Evolutionary conservation across 1,284 basidiomycete genomes (phyloP), one percentile per base, ranked within the genome.

Genomic region (Naganishia liquefaciens): DNA sequence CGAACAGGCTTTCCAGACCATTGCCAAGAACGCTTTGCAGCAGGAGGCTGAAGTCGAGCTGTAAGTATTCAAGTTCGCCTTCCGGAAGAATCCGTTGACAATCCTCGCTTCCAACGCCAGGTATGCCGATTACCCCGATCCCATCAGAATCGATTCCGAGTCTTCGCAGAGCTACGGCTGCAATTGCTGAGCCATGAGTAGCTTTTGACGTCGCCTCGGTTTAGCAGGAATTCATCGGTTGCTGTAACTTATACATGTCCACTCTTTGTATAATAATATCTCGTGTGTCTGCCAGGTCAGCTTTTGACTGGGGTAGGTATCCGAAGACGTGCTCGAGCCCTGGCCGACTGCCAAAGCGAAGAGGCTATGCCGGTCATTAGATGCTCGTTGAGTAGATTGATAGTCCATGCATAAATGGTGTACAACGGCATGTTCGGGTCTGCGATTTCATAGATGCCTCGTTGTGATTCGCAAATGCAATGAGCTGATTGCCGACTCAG

Each of bases 1-100:
- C 65, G 96, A 99, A 79, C 94, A 98, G 80, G 96, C 96, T 5
- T 99, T 99, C 88, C 94, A 97, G 80, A 97, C 95, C 3, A 95
- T 98, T 69, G 95, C 95, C 19, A 94, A 95, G 87, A 98, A 97
- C 76, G 96, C 96, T 3, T 81, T 99, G 69, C 91, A 93, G 77
- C 95, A 97, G 81, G 96, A 97, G 79, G 88, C 90, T 61, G 95
- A 98, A 78, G 92, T 93, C 68, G 93, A 97, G 77, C 80, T 97
- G 91, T 95, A 71, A 73, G 90, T 84, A 15, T 7, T 17, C 0
- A 15, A 33, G 19, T 19, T 19, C 15, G 52, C 30, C 2, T 19
- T n/a, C 25, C 19, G 42, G 10, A 28, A 21, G 10, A 62, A 13
- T 40, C n/a, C 23, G n/a, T 11, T 53, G 28, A 52, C 42, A 9